Conservation (phyloP, 2,329 filamentous ascomycete species). For the Coleophoma cylindrospora region DNA sequence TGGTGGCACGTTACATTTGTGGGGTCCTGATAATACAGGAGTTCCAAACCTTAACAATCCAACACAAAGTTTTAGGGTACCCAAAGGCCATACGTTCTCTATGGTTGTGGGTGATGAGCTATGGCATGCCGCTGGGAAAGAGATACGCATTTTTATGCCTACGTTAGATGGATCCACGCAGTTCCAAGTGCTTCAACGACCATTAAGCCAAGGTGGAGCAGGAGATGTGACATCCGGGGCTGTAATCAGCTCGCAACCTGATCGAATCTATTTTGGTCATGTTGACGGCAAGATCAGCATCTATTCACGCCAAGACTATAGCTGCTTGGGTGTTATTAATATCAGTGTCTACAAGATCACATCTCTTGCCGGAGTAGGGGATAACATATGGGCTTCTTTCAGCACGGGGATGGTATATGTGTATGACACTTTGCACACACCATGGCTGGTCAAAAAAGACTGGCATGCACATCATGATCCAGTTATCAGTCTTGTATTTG, state of each 20-base stretch:
- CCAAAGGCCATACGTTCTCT: conserved; percentile 80
- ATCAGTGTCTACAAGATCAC: conserved; percentile 96
- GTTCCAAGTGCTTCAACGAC: conserved; percentile 70
- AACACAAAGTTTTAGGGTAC: conserved; percentile 68
- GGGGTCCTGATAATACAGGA: conserved; percentile 70
- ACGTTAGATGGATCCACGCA: conserved; percentile 61
- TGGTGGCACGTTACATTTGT: conserved; percentile 78
- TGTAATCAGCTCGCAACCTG: conserved; percentile 66
- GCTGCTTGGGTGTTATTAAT: conserved; percentile 74
- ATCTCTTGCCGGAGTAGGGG: conserved; percentile 73
- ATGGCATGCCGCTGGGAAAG: conserved; percentile 85
- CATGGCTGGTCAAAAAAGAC: conserved; percentile 89
- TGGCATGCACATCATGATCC: conserved; percentile 89
- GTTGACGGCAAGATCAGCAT: conserved; percentile 90
- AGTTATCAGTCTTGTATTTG: conserved; percentile 70
- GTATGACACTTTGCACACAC: conserved; percentile 77
- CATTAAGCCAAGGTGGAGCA: conserved; percentile 65
- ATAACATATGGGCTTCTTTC: conserved; percentile 87
- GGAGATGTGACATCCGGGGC: conserved; percentile 87
- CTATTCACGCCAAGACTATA: conserved; percentile 72
- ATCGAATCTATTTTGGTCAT: conserved; percentile 85
- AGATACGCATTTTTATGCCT: conserved; percentile 79
- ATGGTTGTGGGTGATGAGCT: conserved; percentile 79
- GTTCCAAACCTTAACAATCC: conserved; percentile 72
- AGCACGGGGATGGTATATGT: conserved; percentile 92